Evolutionary conservation across 768 basidiomycete species (phyloP).

Genomic region (Leucocoprinus sp.): DNA sequence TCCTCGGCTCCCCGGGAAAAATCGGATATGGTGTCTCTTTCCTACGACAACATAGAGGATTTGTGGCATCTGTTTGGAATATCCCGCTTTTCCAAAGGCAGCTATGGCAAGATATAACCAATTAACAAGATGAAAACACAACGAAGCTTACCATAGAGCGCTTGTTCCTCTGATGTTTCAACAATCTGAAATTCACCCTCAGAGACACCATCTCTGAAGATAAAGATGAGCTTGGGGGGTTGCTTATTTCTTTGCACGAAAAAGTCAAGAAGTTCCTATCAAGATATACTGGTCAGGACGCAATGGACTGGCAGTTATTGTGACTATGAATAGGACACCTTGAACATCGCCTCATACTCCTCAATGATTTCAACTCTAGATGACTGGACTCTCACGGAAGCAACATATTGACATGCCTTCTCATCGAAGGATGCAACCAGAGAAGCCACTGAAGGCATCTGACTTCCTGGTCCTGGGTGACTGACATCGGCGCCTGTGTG

Average conservation of each 20-base stretch:
- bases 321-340: constrained; percentile 15
- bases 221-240: constrained; percentile 25
- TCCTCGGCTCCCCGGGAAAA: constrained; percentile 18
- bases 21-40: constrained; percentile 55
- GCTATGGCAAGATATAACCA: not conserved
- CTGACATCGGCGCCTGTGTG: constrained; percentile 48
- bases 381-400: constrained; percentile 32
- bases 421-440: constrained; percentile 50
- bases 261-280: constrained; percentile 16
- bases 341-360: constrained; percentile 32
- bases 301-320: not conserved
- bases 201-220: constrained; percentile 42
- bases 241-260: constrained; percentile 11
- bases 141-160: constrained; percentile 30
- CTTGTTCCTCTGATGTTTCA: constrained; percentile 33
- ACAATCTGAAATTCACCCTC: constrained; percentile 34
- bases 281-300: constrained; percentile 1
- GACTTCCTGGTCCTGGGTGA: constrained; percentile 51
- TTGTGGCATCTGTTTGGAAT: constrained; percentile 21
- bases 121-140: constrained; percentile 1
- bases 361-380: constrained; percentile 41
- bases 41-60: constrained; percentile 54
- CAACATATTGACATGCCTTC: constrained; percentile 36
- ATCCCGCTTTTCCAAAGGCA: not conserved
- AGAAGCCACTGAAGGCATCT: constrained; percentile 46